phyloP scores from a whole-genome alignment of 2,329 filamentous ascomycete species.

The Hypomyces rosellus region DNA sequence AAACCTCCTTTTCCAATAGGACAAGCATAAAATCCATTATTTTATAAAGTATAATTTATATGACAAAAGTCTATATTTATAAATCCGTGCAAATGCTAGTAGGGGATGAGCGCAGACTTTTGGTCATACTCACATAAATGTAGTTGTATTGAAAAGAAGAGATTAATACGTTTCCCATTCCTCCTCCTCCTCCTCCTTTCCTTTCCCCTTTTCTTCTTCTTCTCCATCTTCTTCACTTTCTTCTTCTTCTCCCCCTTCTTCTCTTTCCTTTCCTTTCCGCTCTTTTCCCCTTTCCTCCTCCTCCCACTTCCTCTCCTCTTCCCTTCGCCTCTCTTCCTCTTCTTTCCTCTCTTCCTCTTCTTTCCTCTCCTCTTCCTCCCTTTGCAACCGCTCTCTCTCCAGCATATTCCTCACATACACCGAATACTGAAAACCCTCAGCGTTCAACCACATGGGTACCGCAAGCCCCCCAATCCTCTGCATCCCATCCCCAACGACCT shows the following conservation, averaged over 20 bases:
- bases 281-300: background rate
- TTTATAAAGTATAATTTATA: too few relatives aligned
- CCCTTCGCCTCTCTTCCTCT: background rate
- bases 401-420: background rate
- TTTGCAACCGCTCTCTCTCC: background rate
- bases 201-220: too few relatives aligned
- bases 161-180: too few relatives aligned
- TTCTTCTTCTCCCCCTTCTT: background rate
- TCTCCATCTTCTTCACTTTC: background rate
- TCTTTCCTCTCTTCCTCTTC: background rate
- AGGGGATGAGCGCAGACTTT: too few relatives aligned
- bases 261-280: background rate
- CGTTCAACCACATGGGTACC: background rate
- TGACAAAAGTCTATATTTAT: too few relatives aligned
- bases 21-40: too few relatives aligned
- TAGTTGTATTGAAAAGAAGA: too few relatives aligned
- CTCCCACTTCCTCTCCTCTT: background rate
- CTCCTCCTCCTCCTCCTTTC: too few relatives aligned
- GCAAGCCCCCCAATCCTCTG: constrained; percentile 3
- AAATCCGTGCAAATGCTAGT: too few relatives aligned
- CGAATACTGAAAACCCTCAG: background rate
- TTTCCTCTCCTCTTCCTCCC: background rate
- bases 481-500: constrained; percentile 1
- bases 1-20: too few relatives aligned
- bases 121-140: too few relatives aligned